phyloP scores from a whole-genome alignment of 1,284 basidiomycete genomes.

The Apiotrichum gamsii region DNA sequence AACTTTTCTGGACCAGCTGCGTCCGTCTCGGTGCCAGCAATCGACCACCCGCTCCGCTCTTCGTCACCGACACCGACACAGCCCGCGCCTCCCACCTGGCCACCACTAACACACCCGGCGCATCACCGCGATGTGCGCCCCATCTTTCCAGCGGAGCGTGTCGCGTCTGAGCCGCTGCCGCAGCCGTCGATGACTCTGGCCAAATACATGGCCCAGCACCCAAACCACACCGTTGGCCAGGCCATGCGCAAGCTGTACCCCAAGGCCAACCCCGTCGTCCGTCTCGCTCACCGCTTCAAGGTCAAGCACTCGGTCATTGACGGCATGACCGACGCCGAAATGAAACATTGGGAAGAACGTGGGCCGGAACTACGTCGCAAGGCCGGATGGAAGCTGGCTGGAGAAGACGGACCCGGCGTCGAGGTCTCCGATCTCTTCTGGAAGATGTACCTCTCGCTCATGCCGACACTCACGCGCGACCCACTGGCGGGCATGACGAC shows the following conservation, averaged over 20 bases:
- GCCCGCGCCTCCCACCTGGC: too few relatives aligned
- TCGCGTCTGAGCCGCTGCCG: background rate
- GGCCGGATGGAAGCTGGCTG: slow-evolving; percentile 44
- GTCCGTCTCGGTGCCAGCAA: too few relatives aligned
- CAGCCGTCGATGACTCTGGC: slow-evolving; percentile 22
- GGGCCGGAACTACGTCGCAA: slow-evolving; percentile 31
- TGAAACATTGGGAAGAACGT: slow-evolving; percentile 26
- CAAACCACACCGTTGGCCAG: slow-evolving; percentile 27
- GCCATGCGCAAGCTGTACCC: slow-evolving; percentile 40
- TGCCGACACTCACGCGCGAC: slow-evolving; percentile 53
- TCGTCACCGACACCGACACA: background rate
- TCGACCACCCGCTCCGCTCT: background rate
- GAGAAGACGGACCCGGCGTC: slow-evolving; percentile 34
- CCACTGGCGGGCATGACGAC: slow-evolving; percentile 54
- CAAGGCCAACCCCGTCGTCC: slow-evolving; percentile 33
- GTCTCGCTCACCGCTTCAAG: slow-evolving; percentile 35
- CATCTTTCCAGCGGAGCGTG: too few relatives aligned
- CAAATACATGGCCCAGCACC: slow-evolving; percentile 34
- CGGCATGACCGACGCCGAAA: slow-evolving; percentile 36
- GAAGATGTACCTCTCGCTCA: slow-evolving; percentile 54
- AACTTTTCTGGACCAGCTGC: too few relatives aligned
- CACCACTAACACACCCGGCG: too few relatives aligned
- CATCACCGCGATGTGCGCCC: too few relatives aligned
- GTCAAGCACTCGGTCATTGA: slow-evolving; percentile 45
- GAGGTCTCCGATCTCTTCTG: slow-evolving; percentile 44